Evolutionary conservation across 192 early-diverging fungal genomes (phyloP).

Genomic region (Mortierella alpina): DNA sequence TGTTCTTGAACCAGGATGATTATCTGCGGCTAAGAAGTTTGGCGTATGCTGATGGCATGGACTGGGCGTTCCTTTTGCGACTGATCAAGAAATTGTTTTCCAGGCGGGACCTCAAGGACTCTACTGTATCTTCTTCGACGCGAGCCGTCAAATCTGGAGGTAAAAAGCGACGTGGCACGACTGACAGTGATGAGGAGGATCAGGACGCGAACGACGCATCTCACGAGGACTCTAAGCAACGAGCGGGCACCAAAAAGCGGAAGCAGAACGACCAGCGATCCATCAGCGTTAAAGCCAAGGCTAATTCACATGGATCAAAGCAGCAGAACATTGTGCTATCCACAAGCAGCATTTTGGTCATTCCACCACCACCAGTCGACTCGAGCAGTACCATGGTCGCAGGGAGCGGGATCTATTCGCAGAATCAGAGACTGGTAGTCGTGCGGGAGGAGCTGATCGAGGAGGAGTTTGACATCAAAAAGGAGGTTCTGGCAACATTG

Average conservation of each 20-base stretch:
- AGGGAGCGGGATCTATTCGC: neutral
- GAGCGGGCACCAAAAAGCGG: slow-evolving; percentile 22
- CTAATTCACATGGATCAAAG: neutral
- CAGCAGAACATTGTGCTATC: slow-evolving; percentile 12
- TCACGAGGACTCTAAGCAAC: neutral
- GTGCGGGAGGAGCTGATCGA: slow-evolving; percentile 32
- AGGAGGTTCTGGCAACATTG: slow-evolving; percentile 43
- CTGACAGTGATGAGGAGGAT: neutral
- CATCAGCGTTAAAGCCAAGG: slow-evolving; percentile 9
- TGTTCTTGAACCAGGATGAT: slow-evolving; percentile 65
- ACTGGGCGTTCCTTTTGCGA: slow-evolving; percentile 42
- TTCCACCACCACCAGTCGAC: slow-evolving; percentile 15
- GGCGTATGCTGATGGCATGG: slow-evolving; percentile 55
- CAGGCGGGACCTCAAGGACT: slow-evolving; percentile 4
- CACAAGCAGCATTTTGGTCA: slow-evolving; percentile 20
- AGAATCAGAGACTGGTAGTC: slow-evolving; percentile 22
- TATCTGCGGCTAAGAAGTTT: slow-evolving; percentile 58
- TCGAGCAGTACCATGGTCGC: neutral
- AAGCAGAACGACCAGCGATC: slow-evolving; percentile 29
- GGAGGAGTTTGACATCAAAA: slow-evolving; percentile 52
- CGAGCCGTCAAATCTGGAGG: neutral
- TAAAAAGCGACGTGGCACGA: slow-evolving; percentile 9
- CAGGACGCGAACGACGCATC: neutral
- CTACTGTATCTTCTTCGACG: neutral
- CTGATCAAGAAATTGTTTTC: slow-evolving; percentile 48